Evolutionary conservation across 495 filamentous ascomycete species (phyloP).

Genomic region (Friedmanniomyces simplex): DNA sequence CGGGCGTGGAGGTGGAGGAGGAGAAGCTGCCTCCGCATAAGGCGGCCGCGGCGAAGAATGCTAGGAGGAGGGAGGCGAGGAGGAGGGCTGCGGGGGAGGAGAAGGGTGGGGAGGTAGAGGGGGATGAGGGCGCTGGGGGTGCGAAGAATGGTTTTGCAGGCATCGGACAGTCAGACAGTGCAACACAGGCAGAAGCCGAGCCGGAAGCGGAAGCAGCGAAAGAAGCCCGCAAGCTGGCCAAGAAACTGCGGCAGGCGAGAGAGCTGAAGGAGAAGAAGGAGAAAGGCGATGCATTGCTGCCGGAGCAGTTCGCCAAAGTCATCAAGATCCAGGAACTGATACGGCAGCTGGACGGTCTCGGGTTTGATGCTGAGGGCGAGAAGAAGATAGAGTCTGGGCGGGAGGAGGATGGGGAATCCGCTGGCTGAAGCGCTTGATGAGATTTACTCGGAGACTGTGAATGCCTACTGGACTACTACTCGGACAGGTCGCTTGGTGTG

Average conservation of each 20-base stretch:
- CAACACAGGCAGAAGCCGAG: slow-evolving; percentile 35
- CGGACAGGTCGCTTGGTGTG: neutral
- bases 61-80: slow-evolving; percentile 81
- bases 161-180: slow-evolving; percentile 19
- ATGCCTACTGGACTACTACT: neutral
- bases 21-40: slow-evolving; percentile 31
- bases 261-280: slow-evolving; percentile 89
- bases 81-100: slow-evolving; percentile 55
- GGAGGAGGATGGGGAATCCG: neutral
- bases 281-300: slow-evolving; percentile 65
- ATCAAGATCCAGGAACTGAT: slow-evolving; percentile 93
- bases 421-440: neutral
- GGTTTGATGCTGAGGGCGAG: slow-evolving; percentile 62
- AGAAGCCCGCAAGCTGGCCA: slow-evolving; percentile 84
- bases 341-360: slow-evolving; percentile 74
- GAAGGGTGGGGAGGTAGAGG: slow-evolving; percentile 18
- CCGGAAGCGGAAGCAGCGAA: slow-evolving; percentile 76
- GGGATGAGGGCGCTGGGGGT: slow-evolving; percentile 32
- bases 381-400: slow-evolving; percentile 27
- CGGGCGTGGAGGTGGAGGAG: slow-evolving; percentile 60
- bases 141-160: slow-evolving; percentile 27
- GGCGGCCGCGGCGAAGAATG: slow-evolving; percentile 58
- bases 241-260: slow-evolving; percentile 88
- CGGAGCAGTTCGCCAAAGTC: slow-evolving; percentile 95
- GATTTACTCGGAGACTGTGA: slow-evolving; percentile 6